A percentile compares a stretch with the other conserved stretches of the same genome.
Evolutionary conservation across 768 basidiomycete species (phyloP).

Genomic region (Sistotremastrum suecicum): DNA sequence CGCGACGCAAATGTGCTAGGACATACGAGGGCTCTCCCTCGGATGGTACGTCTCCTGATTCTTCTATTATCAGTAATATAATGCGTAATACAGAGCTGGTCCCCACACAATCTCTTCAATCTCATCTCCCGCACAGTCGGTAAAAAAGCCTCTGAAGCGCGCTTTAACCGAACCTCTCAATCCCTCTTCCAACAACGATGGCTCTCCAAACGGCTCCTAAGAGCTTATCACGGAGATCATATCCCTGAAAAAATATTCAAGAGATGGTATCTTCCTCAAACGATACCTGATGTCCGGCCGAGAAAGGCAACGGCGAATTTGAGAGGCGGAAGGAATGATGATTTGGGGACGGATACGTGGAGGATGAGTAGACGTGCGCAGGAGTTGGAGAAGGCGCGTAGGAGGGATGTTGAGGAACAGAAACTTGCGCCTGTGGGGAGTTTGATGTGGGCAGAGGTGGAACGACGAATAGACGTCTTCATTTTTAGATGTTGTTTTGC

Average conservation of each 20-base stretch:
- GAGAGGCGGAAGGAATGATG: conserved; percentile 31
- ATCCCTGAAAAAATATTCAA: conserved; percentile 90
- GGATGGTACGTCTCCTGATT: conserved; percentile 42
- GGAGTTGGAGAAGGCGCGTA: conserved; percentile 29
- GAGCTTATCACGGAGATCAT: conserved; percentile 92
- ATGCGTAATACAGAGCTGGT: conserved; percentile 57
- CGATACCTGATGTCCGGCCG: conserved; percentile 74
- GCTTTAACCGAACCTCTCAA: conserved; percentile 40
- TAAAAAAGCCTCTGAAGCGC: conserved; percentile 28
- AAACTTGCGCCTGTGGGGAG: conserved; percentile 80
- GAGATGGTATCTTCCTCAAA: conserved; percentile 83
- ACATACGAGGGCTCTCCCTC: conserved; percentile 47
- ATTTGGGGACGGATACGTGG: conserved; percentile 37
- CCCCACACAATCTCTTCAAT: conserved; percentile 78
- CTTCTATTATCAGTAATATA: neutral
- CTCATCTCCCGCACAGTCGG: conserved; percentile 66
- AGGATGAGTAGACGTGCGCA: conserved; percentile 25
- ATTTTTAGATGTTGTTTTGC: conserved; percentile 84
- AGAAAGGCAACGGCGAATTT: conserved; percentile 20
- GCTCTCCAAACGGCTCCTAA: conserved; percentile 70
- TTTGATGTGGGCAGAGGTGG: conserved; percentile 92
- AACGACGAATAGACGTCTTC: conserved; percentile 85
- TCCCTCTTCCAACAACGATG: conserved; percentile 89
- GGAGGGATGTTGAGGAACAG: conserved; percentile 36
- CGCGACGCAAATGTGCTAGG: conserved; percentile 33